Conservation (phyloP, 768 basidiomycete species). For the Mycena pura region DNA sequence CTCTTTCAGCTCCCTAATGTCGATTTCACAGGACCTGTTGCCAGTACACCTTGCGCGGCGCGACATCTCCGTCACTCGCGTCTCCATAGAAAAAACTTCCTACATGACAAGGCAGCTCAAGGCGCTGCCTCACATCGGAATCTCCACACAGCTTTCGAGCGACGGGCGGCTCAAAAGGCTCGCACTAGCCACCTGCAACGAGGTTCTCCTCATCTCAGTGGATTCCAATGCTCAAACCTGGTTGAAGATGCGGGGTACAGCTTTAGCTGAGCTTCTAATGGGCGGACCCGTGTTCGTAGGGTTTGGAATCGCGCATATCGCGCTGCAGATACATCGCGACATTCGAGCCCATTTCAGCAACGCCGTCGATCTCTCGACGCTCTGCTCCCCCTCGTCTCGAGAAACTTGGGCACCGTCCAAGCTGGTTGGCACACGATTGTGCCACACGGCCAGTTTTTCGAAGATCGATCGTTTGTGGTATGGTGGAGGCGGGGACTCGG, state of each 20-base stretch:
- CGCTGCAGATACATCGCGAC: conserved; percentile 9
- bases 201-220: not conserved
- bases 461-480: conserved; percentile 10
- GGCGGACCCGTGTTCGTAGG: conserved; percentile 5
- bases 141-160: conserved; percentile 7
- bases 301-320: conserved; percentile 5
- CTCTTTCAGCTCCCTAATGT: not conserved
- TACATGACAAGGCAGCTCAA: not conserved
- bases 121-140: not conserved
- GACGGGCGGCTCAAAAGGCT: conserved; percentile 6
- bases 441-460: not conserved
- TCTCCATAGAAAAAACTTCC: not conserved
- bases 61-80: conserved; percentile 8
- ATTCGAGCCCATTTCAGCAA: not conserved
- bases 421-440: not conserved
- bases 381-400: conserved; percentile 7
- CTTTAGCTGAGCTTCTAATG: not conserved
- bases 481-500: conserved; percentile 1
- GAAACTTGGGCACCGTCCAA: conserved; percentile 12
- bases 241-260: not conserved
- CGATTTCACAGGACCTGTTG: not conserved
- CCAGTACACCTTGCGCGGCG: not conserved
- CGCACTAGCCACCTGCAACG: conserved; percentile 1
- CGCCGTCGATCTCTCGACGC: conserved; percentile 2
- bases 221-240: not conserved